These are phyloP conservation scores for Fistulina hepatica DNA, from an alignment of 1,284 basidiomycete species.

Conservation along the genomic window DNA sequence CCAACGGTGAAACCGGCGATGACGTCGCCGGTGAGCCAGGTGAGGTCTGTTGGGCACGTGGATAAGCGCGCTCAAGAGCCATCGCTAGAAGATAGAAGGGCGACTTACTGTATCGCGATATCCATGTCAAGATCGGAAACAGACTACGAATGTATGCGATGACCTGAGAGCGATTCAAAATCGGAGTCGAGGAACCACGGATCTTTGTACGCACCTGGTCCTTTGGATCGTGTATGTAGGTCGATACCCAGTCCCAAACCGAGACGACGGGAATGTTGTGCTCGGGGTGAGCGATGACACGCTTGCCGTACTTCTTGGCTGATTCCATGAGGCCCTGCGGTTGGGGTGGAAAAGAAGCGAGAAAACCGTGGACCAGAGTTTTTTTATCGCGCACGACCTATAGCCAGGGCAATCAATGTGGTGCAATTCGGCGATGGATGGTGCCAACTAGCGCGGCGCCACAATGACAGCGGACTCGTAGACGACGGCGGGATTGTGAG, in stretches of 20 bases:
- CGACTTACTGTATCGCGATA: slow-evolving; percentile 79
- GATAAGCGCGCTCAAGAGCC: slow-evolving; percentile 31
- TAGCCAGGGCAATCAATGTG: no score
- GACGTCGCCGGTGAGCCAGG: slow-evolving; percentile 71
- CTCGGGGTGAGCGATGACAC: slow-evolving; percentile 50
- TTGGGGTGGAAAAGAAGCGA: no score
- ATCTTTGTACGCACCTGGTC: slow-evolving; percentile 29
- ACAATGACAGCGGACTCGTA: no score
- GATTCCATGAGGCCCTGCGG: no score
- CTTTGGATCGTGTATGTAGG: slow-evolving; percentile 32
- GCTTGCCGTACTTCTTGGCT: slow-evolving; percentile 45
- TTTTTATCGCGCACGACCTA: no score
- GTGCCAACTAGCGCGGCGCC: no score
- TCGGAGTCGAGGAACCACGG: slow-evolving; percentile 8
- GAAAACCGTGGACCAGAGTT: no score
- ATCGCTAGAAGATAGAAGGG: no score
- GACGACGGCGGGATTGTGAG: no score
- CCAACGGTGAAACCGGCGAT: slow-evolving; percentile 88
- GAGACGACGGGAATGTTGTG: slow-evolving; percentile 46
- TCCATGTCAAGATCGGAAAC: slow-evolving; percentile 81
- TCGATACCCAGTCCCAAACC: slow-evolving; percentile 40
- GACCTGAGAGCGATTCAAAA: slow-evolving; percentile 28
- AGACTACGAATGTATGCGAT: slow-evolving; percentile 53
- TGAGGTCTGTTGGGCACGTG: no score
- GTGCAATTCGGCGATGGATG: no score